A percentile compares a stretch with the other conserved stretches of the same genome.
phyloP scores from a whole-genome alignment of 129 eudicot species.

The Calendula officinalis region DNA sequence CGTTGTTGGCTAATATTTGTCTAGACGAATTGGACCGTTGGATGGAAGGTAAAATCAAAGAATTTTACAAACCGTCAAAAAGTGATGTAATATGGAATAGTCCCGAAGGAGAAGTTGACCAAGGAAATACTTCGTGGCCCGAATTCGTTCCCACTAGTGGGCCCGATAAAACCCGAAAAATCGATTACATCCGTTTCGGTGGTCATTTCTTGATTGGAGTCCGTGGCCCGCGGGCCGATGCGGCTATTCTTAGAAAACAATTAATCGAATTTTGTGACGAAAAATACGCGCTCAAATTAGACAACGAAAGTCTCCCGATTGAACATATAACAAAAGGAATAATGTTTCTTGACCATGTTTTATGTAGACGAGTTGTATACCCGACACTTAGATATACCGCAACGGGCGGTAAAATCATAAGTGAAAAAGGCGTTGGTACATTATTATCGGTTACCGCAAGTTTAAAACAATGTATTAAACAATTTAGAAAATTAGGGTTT shows the following conservation, averaged over 20 bases:
- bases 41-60: conserved; percentile 74
- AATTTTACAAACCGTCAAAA: conserved; percentile 68
- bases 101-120: conserved; percentile 62
- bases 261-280: conserved; percentile 78
- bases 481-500: conserved; percentile 65
- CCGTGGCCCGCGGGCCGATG: conserved; percentile 96
- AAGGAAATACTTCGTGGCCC: conserved; percentile 96
- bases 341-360: conserved; percentile 86
- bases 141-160: conserved; percentile 98
- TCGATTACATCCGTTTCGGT: conserved; percentile 82
- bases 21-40: conserved; percentile 77
- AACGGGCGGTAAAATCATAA: conserved; percentile 81
- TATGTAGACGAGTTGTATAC: conserved; percentile 77
- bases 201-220: conserved; percentile 90
- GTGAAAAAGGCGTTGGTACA: conserved; percentile 94
- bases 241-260: conserved; percentile 60
- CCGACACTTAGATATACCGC: conserved; percentile 98
- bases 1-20: conserved; percentile 73
- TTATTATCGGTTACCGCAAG: conserved; percentile 92
- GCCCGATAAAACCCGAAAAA: conserved; percentile 76
- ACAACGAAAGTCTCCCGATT: conserved; percentile 75
- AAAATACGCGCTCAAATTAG: conserved; percentile 62
- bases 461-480: conserved; percentile 82
- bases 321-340: conserved; percentile 92
- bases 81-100: conserved; percentile 84